phyloP scores from a whole-genome alignment of 2,329 filamentous ascomycete genomes.

The Tolypocladium ovalisporum region DNA sequence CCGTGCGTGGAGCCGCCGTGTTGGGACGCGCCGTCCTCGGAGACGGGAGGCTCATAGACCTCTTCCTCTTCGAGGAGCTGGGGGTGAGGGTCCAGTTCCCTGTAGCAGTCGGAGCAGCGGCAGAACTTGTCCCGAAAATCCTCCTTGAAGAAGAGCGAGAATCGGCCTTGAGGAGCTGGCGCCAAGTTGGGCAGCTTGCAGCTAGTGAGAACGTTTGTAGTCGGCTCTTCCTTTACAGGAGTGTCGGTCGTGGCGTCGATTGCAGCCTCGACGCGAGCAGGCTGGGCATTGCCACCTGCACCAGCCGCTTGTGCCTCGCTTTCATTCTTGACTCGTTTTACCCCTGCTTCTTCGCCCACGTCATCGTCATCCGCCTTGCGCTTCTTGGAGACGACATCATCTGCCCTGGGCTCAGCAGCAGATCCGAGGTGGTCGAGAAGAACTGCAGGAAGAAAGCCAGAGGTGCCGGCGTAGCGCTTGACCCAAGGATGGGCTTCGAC shows the following conservation, averaged over 20 bases:
- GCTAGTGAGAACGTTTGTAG: constrained; percentile 7
- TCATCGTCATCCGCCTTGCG: constrained; percentile 53
- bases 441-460: constrained; percentile 70
- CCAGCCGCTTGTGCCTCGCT: constrained; percentile 1
- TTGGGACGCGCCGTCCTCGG: constrained; percentile 45
- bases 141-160: constrained; percentile 75
- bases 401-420: background rate
- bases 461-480: constrained; percentile 69
- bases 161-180: constrained; percentile 39
- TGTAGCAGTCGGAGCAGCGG: constrained; percentile 72
- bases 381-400: constrained; percentile 38
- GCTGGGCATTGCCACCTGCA: background rate
- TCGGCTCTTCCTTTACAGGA: constrained; percentile 7
- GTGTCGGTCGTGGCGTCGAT: constrained; percentile 2
- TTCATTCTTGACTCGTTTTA: constrained; percentile 44
- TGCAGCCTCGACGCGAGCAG: background rate
- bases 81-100: constrained; percentile 55
- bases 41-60: constrained; percentile 83
- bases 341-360: constrained; percentile 20
- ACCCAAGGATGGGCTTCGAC: constrained; percentile 84
- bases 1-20: constrained; percentile 50
- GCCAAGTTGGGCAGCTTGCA: constrained; percentile 57
- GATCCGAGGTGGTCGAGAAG: constrained; percentile 26
- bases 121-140: constrained; percentile 76
- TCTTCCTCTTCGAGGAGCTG: constrained; percentile 93